Conservation (phyloP, 2,329 filamentous ascomycete genomes). For the Apiospora marii region DNA sequence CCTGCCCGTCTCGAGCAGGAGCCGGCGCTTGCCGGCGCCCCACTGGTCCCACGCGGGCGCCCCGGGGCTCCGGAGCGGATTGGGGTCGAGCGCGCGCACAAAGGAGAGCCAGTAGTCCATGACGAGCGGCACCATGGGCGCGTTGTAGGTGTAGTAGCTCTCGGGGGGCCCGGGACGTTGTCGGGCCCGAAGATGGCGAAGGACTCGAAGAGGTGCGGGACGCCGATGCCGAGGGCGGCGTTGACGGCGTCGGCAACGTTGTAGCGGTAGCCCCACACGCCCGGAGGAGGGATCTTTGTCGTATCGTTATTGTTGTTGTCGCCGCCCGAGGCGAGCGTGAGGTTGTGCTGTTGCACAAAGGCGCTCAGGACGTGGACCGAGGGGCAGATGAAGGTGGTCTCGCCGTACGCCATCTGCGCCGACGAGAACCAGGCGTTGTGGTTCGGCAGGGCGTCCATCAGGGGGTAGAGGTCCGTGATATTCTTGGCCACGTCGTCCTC, state of each 20-base stretch:
- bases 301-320: conserved; percentile 55
- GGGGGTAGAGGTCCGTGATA: conserved; percentile 51
- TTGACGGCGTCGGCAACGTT: conserved; percentile 52
- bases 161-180: conserved; percentile 39
- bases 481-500: conserved; percentile 43
- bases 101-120: conserved; percentile 62
- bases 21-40: conserved; percentile 37
- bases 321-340: conserved; percentile 53
- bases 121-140: conserved; percentile 52
- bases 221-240: conserved; percentile 50
- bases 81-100: conserved; percentile 54
- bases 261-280: conserved; percentile 57
- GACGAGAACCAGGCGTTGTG: conserved; percentile 52
- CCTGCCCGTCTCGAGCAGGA: conserved; percentile 51
- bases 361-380: conserved; percentile 45
- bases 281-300: conserved; percentile 31
- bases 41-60: conserved; percentile 53
- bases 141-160: conserved; percentile 55
- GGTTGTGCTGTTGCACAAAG: conserved; percentile 31
- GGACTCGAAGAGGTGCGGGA: conserved; percentile 57
- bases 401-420: conserved; percentile 46
- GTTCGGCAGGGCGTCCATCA: conserved; percentile 42
- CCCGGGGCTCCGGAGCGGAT: conserved; percentile 41
- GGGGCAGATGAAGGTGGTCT: conserved; percentile 51
- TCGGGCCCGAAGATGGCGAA: conserved; percentile 58